Conservation (phyloP, 208 protist genomes). For the Histomonas meleagridis region DNA sequence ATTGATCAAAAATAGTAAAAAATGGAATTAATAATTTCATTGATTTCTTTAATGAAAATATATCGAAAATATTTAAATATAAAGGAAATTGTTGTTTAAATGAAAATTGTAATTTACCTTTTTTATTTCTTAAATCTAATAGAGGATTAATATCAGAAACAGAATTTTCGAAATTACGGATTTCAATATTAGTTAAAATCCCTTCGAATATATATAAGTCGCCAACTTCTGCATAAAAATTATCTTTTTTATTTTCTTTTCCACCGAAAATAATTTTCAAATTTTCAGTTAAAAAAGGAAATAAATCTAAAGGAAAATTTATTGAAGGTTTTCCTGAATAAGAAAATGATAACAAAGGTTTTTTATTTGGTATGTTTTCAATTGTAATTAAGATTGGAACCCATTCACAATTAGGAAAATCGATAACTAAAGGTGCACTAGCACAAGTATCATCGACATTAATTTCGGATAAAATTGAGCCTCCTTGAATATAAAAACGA, state of each 20-base stretch:
- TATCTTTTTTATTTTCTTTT: not conserved
- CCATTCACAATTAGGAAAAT: not conserved
- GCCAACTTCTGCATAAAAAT: no score
- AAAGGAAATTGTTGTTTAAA: no score
- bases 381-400: not conserved
- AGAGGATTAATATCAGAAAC: not conserved
- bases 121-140: not conserved
- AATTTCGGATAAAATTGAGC: not conserved
- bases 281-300: not conserved
- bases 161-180: not conserved
- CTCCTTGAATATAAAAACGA: not conserved
- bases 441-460: no score
- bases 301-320: not conserved
- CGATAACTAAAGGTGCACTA: not conserved
- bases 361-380: not conserved
- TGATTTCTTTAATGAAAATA: not conserved
- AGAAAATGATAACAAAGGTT: not conserved
- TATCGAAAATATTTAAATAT: not conserved
- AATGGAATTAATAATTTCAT: not conserved
- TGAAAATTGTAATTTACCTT: not conserved
- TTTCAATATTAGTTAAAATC: no score
- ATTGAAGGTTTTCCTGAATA: not conserved
- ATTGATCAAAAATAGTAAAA: not conserved
- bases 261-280: not conserved
- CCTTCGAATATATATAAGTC: no score